phyloP scores from a whole-genome alignment of 805 yeast genomes.

The Saccharomycopsis sp. region DNA sequence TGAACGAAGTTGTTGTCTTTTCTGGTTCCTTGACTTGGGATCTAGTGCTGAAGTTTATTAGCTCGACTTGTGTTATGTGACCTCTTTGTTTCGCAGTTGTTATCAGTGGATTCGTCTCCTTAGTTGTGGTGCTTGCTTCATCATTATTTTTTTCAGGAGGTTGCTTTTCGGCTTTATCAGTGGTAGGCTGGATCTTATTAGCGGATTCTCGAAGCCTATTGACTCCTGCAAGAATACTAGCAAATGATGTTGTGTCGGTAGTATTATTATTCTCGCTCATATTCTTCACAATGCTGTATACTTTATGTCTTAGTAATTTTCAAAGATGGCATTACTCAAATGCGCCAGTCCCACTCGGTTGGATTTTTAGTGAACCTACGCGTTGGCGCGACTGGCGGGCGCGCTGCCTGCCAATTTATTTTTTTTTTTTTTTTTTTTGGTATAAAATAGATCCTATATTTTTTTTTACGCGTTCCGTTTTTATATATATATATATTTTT shows the following conservation, averaged over 20 bases:
- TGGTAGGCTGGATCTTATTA: conserved; percentile 26
- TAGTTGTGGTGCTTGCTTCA: conserved; percentile 2
- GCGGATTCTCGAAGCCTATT: conserved; percentile 43
- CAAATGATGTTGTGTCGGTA: conserved; percentile 55
- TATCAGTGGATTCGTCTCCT: conserved; percentile 1
- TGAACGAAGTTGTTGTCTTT: conserved; percentile 9
- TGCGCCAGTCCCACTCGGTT: too few relatives aligned
- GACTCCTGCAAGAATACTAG: conserved; percentile 66
- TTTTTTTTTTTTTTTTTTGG: too few relatives aligned
- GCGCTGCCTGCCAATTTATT: too few relatives aligned
- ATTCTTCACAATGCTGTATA: neutral
- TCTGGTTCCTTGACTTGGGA: too few relatives aligned
- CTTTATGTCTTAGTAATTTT: too few relatives aligned
- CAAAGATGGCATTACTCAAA: too few relatives aligned
- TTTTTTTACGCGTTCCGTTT: too few relatives aligned
- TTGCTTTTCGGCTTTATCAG: conserved; percentile 4
- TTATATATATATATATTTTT: too few relatives aligned
- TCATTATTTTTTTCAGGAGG: neutral
- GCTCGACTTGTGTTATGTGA: neutral
- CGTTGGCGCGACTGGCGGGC: too few relatives aligned
- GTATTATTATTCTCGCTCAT: neutral
- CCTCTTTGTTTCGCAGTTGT: neutral
- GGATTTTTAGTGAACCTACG: too few relatives aligned
- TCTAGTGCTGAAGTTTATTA: neutral
- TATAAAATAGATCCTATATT: too few relatives aligned